A percentile compares a stretch with the other conserved stretches of the same genome.
phyloP scores from a whole-genome alignment of 2,329 filamentous ascomycete species.

The Davidsoniella neocaledoniae region DNA sequence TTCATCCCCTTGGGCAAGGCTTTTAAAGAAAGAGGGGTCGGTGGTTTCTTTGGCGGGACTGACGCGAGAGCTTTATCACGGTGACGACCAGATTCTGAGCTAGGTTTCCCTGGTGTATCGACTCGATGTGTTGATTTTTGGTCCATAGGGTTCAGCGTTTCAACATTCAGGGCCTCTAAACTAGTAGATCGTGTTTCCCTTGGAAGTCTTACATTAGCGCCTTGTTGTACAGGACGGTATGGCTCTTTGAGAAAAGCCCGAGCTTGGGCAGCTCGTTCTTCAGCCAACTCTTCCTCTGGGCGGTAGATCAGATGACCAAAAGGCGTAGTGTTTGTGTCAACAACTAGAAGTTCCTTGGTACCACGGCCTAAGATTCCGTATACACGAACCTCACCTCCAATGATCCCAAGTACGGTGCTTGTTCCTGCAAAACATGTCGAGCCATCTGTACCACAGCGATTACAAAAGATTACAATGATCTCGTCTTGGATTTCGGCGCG shows the following conservation, averaged over 20 bases:
- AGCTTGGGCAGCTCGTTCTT: not conserved
- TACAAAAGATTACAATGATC: slow-evolving; percentile 54
- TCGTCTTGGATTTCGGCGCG: slow-evolving; percentile 34
- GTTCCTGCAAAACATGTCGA: slow-evolving; percentile 56
- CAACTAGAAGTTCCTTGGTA: slow-evolving; percentile 48
- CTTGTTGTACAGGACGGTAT: not conserved
- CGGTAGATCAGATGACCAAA: slow-evolving; percentile 29
- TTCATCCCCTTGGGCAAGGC: not conserved
- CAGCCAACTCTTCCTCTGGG: slow-evolving; percentile 8
- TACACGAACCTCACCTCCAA: slow-evolving; percentile 45
- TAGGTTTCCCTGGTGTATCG: too few species aligned
- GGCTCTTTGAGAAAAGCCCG: not conserved
- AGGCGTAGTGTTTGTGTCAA: slow-evolving; percentile 38
- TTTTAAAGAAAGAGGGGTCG: not conserved
- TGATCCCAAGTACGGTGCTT: slow-evolving; percentile 51
- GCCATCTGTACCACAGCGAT: slow-evolving; percentile 50
- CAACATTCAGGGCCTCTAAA: not conserved
- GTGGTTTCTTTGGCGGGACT: not conserved
- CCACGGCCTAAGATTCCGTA: slow-evolving; percentile 55
- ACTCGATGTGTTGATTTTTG: too few species aligned
- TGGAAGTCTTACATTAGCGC: not conserved
- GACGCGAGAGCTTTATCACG: too few species aligned
- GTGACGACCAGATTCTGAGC: not conserved
- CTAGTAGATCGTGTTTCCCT: too few species aligned
- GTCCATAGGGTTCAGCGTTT: not conserved